Percentiles rank a stretch among this genome's conserved stretches.
These are phyloP conservation scores for Wallacemonas sp. DNA, from an alignment of 208 protist species.

Conservation along the genomic window DNA sequence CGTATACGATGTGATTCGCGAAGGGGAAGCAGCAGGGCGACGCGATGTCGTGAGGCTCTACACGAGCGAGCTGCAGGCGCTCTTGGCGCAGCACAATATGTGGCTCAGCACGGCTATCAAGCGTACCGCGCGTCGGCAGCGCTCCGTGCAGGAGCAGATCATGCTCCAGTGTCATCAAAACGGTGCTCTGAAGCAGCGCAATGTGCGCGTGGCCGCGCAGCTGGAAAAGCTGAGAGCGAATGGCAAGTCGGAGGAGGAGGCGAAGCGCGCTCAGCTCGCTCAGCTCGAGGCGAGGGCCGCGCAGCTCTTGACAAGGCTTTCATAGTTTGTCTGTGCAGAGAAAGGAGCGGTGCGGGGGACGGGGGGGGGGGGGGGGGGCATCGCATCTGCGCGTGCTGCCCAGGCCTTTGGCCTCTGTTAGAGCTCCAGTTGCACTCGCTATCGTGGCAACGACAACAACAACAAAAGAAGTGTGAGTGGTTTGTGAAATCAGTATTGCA, in stretches of 20 bases:
- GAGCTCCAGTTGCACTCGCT: too few species aligned
- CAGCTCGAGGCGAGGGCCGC: constrained; percentile 11
- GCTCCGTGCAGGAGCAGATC: constrained; percentile 31
- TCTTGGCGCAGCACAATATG: constrained; percentile 18
- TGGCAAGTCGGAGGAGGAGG: background rate
- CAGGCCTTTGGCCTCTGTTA: too few species aligned
- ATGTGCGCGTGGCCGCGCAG: constrained; percentile 5
- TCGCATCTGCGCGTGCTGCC: too few species aligned
- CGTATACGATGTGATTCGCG: too few species aligned
- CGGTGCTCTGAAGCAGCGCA: constrained; percentile 18
- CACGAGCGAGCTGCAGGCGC: constrained; percentile 22
- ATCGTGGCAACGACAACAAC: too few species aligned
- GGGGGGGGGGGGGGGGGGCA: background rate
- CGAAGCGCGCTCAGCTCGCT: background rate
- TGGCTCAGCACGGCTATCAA: constrained; percentile 21
- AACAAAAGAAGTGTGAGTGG: too few species aligned
- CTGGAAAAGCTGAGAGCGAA: constrained; percentile 14
- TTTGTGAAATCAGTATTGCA: too few species aligned
- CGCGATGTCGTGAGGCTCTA: constrained; percentile 29
- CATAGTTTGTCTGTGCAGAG: background rate
- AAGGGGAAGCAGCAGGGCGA: constrained; percentile 15
- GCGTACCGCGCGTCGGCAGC: constrained; percentile 18
- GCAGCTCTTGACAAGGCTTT: constrained; percentile 7
- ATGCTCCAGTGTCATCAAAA: constrained; percentile 30
- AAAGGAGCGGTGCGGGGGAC: background rate